Evolutionary conservation across 345 rosid species (phyloP).

Genomic region (Leavenworthia alabamica): DNA sequence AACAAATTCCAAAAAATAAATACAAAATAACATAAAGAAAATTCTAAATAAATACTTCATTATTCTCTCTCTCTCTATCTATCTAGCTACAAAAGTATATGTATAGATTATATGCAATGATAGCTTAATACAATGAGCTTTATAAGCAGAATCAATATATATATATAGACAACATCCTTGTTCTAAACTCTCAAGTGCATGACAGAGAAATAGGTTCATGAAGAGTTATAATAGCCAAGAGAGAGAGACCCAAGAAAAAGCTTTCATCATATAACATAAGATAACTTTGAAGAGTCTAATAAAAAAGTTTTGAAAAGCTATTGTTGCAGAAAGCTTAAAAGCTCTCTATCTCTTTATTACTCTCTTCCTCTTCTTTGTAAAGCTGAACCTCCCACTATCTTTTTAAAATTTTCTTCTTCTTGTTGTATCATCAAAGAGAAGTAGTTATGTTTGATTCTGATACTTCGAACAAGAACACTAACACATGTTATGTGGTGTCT

Average conservation of each 20-base stretch:
- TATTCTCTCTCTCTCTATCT: slow-evolving; percentile 5
- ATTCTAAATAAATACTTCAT: slow-evolving; percentile 19
- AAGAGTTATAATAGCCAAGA: slow-evolving; percentile 20
- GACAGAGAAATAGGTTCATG: slow-evolving; percentile 17
- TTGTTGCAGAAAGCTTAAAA: slow-evolving; percentile 57
- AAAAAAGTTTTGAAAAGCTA: slow-evolving; percentile 49
- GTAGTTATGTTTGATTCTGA: slow-evolving; percentile 9
- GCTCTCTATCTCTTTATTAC: slow-evolving; percentile 25
- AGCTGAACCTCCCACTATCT: slow-evolving; percentile 56
- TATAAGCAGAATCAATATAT: slow-evolving; percentile 27
- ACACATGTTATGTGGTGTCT: slow-evolving; percentile 31
- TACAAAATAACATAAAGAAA: slow-evolving; percentile 34
- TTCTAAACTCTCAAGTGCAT: slow-evolving; percentile 22
- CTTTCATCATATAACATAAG: slow-evolving; percentile 28
- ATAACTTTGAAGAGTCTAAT: slow-evolving; percentile 26
- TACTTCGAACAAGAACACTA: slow-evolving; percentile 30
- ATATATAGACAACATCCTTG: slow-evolving; percentile 18
- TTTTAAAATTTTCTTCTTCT: background rate
- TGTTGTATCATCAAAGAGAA: background rate
- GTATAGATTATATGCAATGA: slow-evolving; percentile 28
- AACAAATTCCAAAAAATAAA: slow-evolving; percentile 33
- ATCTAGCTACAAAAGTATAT: slow-evolving; percentile 4
- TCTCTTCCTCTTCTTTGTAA: slow-evolving; percentile 31
- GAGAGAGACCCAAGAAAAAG: slow-evolving; percentile 17
- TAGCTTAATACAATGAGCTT: slow-evolving; percentile 29